Evolutionary conservation across 345 rosid species (phyloP).

Genomic region (Citrus sp.): DNA sequence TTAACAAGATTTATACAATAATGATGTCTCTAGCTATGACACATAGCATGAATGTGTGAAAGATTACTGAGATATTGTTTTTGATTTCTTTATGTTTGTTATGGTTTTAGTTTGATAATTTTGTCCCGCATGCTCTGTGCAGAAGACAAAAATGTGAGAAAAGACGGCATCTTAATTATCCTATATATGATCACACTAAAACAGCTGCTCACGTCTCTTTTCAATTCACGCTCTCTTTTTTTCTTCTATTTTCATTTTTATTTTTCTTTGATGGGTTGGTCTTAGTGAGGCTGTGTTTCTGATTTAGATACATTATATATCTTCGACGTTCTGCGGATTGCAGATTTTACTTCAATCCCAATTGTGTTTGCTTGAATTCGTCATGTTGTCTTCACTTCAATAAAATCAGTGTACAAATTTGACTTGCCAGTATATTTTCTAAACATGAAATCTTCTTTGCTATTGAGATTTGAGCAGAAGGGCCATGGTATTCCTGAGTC

Average conservation of each 20-base stretch:
- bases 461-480: constrained; percentile 37
- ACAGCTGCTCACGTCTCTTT: neutral
- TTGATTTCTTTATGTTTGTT: neutral
- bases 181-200: neutral
- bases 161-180: neutral
- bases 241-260: neutral
- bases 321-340: neutral
- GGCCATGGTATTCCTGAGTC: constrained; percentile 76
- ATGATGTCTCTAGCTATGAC: neutral
- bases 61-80: neutral
- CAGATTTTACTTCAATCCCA: neutral
- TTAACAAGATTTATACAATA: neutral
- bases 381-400: neutral
- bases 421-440: neutral
- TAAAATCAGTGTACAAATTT: neutral
- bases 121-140: neutral
- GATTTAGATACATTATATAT: neutral
- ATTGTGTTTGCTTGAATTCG: neutral
- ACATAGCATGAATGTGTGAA: neutral
- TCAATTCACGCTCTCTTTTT: neutral
- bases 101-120: neutral
- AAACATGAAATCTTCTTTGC: constrained; percentile 7
- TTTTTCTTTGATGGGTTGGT: neutral
- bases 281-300: neutral
- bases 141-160: neutral